Conservation (phyloP, 768 basidiomycete genomes). For the Lepiota brunneoincarnata region DNA sequence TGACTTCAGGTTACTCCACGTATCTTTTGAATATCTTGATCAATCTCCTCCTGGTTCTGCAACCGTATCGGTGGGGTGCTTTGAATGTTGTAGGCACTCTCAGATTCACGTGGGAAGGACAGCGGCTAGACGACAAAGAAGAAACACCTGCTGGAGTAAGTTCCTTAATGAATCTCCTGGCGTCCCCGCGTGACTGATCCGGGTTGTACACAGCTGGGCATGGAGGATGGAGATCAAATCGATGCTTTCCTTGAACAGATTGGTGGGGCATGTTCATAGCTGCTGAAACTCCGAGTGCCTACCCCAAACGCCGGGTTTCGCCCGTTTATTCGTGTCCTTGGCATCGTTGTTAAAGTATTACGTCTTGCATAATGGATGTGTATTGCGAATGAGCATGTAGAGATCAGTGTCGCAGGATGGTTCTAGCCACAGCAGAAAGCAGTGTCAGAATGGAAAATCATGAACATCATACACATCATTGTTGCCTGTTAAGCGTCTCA, state of each 20-base stretch:
- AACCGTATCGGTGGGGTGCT: neutral
- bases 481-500: too few species aligned
- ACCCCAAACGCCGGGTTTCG: too few species aligned
- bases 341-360: too few species aligned
- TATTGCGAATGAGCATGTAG: too few species aligned
- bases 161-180: conserved; percentile 4
- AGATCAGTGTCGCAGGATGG: too few species aligned
- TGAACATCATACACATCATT: too few species aligned
- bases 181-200: neutral
- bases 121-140: conserved; percentile 40
- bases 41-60: conserved; percentile 4
- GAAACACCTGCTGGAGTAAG: conserved; percentile 56
- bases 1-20: neutral
- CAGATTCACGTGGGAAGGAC: conserved; percentile 57
- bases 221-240: conserved; percentile 65
- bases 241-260: conserved; percentile 59
- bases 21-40: neutral
- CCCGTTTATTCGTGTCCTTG: too few species aligned
- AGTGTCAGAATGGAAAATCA: too few species aligned
- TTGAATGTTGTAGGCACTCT: conserved; percentile 48
- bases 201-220: conserved; percentile 34
- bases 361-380: too few species aligned
- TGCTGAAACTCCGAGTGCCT: too few species aligned
- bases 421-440: too few species aligned
- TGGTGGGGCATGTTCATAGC: neutral